phyloP scores from a whole-genome alignment of 768 basidiomycete genomes.

The Lenzites betulinus region DNA sequence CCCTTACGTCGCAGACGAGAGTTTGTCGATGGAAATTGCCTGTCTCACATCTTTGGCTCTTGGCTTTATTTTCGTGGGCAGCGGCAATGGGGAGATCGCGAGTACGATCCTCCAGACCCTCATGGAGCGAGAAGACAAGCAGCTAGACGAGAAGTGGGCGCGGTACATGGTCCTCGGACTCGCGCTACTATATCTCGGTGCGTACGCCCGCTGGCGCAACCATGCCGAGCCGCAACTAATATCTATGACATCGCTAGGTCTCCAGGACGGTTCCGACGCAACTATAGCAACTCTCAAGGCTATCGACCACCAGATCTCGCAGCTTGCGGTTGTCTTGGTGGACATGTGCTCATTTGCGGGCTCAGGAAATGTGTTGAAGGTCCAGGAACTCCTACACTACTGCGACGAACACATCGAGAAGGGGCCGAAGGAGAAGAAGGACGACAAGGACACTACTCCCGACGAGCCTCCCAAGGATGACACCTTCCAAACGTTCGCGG shows the following conservation, averaged over 20 bases:
- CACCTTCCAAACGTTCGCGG: conserved; percentile 89
- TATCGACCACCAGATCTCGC: conserved; percentile 89
- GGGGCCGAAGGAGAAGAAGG: conserved; percentile 37
- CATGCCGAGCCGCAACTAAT: neutral
- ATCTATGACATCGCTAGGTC: conserved; percentile 50
- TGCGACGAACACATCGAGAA: conserved; percentile 88
- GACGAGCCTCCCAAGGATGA: conserved; percentile 59
- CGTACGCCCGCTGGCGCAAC: conserved; percentile 23
- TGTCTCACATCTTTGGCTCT: conserved; percentile 84
- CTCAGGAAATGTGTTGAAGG: conserved; percentile 91
- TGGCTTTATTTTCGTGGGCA: conserved; percentile 95
- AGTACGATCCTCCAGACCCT: conserved; percentile 87
- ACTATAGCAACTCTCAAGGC: conserved; percentile 92
- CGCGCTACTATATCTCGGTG: conserved; percentile 89
- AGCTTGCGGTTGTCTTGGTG: conserved; percentile 88
- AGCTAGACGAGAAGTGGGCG: conserved; percentile 92
- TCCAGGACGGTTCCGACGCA: conserved; percentile 91
- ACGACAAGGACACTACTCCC: conserved; percentile 49
- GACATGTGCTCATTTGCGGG: conserved; percentile 95
- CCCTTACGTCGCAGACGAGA: conserved; percentile 81
- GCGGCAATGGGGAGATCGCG: conserved; percentile 91
- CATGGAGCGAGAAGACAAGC: conserved; percentile 79
- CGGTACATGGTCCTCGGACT: conserved; percentile 88
- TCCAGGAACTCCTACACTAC: conserved; percentile 89
- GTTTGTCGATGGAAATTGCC: conserved; percentile 84